Evolutionary conservation across 1,284 basidiomycete species (phyloP).

Genomic region (Heterobasidion occidentale): DNA sequence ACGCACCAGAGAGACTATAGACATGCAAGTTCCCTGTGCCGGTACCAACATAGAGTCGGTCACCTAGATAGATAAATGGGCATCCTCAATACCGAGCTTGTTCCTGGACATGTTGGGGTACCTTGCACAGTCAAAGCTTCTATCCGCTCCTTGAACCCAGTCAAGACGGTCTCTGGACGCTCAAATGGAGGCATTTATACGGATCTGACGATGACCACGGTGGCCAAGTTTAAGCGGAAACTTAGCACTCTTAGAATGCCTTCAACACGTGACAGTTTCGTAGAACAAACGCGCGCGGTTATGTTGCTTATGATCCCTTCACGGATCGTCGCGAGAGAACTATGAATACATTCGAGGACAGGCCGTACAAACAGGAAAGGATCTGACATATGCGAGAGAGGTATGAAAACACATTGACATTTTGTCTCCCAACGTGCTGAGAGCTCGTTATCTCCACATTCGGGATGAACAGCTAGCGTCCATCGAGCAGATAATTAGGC

Average conservation of each 20-base stretch:
- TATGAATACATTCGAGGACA: no score
- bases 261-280: no score
- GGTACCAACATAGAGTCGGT: conserved; percentile 73
- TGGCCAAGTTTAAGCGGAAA: no score
- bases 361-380: no score
- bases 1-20: conserved; percentile 40
- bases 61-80: conserved; percentile 36
- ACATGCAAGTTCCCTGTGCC: conserved; percentile 63
- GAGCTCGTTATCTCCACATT: no score
- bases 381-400: no score
- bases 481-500: neutral
- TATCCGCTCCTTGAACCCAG: conserved; percentile 38
- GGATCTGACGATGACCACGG: neutral
- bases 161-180: conserved; percentile 27
- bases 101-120: conserved; percentile 7
- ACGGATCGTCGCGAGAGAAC: no score
- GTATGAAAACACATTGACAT: no score
- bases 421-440: no score
- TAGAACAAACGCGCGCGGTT: no score
- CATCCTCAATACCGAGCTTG: neutral
- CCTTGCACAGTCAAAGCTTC: conserved; percentile 49
- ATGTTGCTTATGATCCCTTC: no score
- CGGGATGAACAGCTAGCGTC: neutral
- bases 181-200: conserved; percentile 38
- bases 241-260: no score